Evolutionary conservation across 2,329 filamentous ascomycete genomes (phyloP), one percentile per base, ranked within the genome.

Genomic region (Penicillium sp.): DNA sequence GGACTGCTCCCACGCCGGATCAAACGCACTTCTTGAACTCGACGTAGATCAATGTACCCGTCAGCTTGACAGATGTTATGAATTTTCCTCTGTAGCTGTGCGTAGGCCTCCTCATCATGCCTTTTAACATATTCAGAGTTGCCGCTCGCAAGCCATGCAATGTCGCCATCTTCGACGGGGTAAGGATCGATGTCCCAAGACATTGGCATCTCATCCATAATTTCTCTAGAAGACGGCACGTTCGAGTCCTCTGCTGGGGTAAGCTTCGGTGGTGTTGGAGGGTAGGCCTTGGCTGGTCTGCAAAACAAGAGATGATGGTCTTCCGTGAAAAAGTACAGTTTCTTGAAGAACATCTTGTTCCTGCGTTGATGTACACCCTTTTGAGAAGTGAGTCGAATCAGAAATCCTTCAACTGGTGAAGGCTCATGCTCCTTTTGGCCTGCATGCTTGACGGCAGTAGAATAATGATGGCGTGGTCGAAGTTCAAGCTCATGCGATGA

Each of bases 401-500:
- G 63, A 47, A 83, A 84, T 0, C 80, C 80, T 64, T 84, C 80
- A 1, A 82, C 66, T 8, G 80, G 79, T 1, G 72, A 54, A 4
- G 80, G 79, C 46, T 84, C 80, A 11, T 71, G 69, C 36, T 77
- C 55, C 31, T 56, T 63, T 15, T 55, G 51, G 13, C 59, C 55
- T 15, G 61, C 57, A 5, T 59, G 59, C 15, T 66, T 63, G 3
- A 68, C 65, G 11, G 58, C 67, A 2, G 76, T 77, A 2, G 78
- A 73, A 50, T 82, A 83, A 54, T 84, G 80, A 37, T 74, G 66
- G 54, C 82, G 81, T 0, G 79, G 78, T 3, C 79, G 71, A 26
- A 84, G 58, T 55, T 84, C 79, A 11, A 84, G 70, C 34, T 83
- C 79, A 53, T 84, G 79, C 2, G 79, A 77, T 33, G 71, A 73